Evolutionary conservation across 495 filamentous ascomycete species (phyloP).

Genomic region (Xylaria curta): DNA sequence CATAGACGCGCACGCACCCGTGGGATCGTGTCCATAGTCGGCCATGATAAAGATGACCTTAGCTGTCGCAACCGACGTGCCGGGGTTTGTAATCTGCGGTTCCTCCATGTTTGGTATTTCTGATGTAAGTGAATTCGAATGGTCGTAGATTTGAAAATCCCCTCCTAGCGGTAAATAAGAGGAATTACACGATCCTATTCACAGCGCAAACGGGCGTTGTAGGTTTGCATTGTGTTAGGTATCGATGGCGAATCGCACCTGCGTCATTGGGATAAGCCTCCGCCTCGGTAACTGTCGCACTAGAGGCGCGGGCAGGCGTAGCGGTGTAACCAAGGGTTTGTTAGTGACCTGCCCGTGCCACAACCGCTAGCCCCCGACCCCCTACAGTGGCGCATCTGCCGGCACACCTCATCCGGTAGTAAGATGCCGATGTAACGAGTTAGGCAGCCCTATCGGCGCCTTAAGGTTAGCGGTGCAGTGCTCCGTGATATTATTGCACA

Average conservation of each 20-base stretch:
- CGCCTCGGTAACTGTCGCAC: background rate
- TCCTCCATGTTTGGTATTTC: conserved; percentile 30
- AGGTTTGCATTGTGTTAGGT: background rate
- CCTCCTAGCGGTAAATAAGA: background rate
- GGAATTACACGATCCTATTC: background rate
- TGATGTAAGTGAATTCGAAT: background rate
- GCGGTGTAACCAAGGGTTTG: background rate
- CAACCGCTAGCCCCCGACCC: background rate
- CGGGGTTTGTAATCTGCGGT: conserved; percentile 32
- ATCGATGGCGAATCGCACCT: background rate
- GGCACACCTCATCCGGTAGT: background rate
- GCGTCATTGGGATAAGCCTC: background rate
- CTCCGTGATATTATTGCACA: background rate
- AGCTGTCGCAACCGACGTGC: conserved; percentile 21
- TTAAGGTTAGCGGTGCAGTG: background rate
- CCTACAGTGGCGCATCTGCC: background rate
- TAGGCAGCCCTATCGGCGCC: background rate
- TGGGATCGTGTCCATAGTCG: conserved; percentile 64
- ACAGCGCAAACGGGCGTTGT: background rate
- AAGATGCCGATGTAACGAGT: background rate
- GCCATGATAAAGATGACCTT: conserved; percentile 58
- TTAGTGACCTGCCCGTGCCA: background rate
- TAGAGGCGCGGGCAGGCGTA: background rate
- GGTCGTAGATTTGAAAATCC: background rate
- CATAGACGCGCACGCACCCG: conserved; percentile 42